Evolutionary conservation across 169 alveolate genomes (phyloP).

Genomic region (Cryptosporidium andersoni): DNA sequence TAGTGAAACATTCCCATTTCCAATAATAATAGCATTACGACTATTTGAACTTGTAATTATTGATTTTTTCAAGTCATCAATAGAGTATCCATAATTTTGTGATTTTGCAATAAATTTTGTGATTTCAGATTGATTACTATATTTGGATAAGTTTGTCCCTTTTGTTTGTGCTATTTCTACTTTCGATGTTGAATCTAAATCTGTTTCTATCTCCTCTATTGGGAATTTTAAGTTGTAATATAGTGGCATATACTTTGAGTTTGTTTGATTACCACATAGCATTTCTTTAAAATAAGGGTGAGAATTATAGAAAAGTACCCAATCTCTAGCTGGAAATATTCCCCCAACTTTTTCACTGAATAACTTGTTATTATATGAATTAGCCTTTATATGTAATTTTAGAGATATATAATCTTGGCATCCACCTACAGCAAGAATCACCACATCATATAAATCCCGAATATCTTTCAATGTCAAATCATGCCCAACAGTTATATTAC

Average conservation of each 20-base stretch:
- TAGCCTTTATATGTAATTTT: not conserved
- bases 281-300: slow-evolving; percentile 54
- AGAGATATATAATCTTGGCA: slow-evolving; percentile 33
- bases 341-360: slow-evolving; percentile 35
- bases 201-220: not conserved
- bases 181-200: not conserved
- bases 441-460: slow-evolving; percentile 19
- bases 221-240: not conserved
- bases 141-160: not conserved
- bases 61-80: not conserved
- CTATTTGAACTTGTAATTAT: slow-evolving; percentile 30
- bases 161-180: not conserved
- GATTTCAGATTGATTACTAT: not conserved
- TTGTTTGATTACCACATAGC: not conserved
- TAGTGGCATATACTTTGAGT: not conserved
- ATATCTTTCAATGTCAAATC: slow-evolving; percentile 34
- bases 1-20: slow-evolving; percentile 70
- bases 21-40: slow-evolving; percentile 51
- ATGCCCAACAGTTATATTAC: slow-evolving; percentile 52
- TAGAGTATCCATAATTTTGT: slow-evolving; percentile 31
- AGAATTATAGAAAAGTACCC: slow-evolving; percentile 52
- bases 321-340: slow-evolving; percentile 58
- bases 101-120: not conserved
- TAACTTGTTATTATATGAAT: not conserved
- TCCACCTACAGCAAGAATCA: slow-evolving; percentile 54